These are phyloP conservation scores for Halenospora varia DNA, from an alignment of 495 filamentous ascomycete species.

Conservation along the genomic window DNA sequence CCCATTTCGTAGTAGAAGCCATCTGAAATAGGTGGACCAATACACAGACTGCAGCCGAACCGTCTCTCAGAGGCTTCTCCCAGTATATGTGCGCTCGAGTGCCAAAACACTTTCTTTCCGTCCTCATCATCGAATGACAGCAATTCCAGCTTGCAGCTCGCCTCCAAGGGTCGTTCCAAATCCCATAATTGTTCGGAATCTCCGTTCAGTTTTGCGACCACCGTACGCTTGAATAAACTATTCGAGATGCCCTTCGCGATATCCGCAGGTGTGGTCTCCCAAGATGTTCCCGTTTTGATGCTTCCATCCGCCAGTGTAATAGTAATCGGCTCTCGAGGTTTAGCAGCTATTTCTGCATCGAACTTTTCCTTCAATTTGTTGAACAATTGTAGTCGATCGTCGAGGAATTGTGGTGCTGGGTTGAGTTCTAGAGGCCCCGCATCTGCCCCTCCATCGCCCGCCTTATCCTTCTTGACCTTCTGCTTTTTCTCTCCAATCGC, in stretches of 20 bases:
- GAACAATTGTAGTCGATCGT: conserved; percentile 81
- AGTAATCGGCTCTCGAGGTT: conserved; percentile 61
- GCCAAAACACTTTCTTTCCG: conserved; percentile 86
- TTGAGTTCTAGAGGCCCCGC: conserved; percentile 51
- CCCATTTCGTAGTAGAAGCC: conserved; percentile 99
- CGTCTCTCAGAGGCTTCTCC: conserved; percentile 88
- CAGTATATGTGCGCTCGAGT: conserved; percentile 89
- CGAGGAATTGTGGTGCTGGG: conserved; percentile 72
- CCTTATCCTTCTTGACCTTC: conserved; percentile 46
- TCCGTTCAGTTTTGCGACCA: conserved; percentile 79
- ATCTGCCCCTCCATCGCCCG: conserved; percentile 34
- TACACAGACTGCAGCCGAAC: conserved; percentile 86
- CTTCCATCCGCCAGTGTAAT: conserved; percentile 63
- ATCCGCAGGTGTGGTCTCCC: conserved; percentile 66
- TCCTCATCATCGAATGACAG: conserved; percentile 81
- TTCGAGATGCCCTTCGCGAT: conserved; percentile 67
- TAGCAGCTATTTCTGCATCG: conserved; percentile 64
- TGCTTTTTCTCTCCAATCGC: conserved; percentile 38
- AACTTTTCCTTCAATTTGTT: conserved; percentile 80
- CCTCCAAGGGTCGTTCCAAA: conserved; percentile 82
- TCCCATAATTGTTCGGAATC: conserved; percentile 73
- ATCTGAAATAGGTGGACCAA: conserved; percentile 86
- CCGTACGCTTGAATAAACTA: conserved; percentile 65
- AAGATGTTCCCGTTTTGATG: conserved; percentile 57
- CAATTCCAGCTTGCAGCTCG: conserved; percentile 70